These are phyloP conservation scores for Aspergillus panamensis DNA, from an alignment of 495 filamentous ascomycete genomes.

Conservation along the genomic window DNA sequence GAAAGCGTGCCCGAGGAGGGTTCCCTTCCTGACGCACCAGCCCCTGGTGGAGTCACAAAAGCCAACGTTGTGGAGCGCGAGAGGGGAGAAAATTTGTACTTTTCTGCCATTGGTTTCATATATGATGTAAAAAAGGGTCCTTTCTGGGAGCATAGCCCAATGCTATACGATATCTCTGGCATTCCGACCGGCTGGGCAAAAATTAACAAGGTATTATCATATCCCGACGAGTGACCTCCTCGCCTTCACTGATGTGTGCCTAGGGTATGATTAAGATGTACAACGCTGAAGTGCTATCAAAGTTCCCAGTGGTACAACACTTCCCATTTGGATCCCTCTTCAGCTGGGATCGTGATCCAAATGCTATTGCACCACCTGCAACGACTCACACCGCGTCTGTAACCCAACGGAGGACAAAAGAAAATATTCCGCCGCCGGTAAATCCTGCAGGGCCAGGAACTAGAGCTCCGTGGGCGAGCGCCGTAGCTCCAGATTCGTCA, in stretches of 20 bases:
- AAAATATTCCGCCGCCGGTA: conserved; percentile 17
- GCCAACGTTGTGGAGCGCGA: conserved; percentile 61
- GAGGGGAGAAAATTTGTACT: conserved; percentile 81
- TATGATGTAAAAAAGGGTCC: conserved; percentile 96
- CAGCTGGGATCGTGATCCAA: conserved; percentile 72
- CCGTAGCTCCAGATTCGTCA: conserved; percentile 13
- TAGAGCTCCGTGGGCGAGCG: conserved; percentile 50
- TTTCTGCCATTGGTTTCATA: conserved; percentile 97
- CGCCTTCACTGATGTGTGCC: conserved; percentile 3
- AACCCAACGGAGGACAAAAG: conserved; percentile 38
- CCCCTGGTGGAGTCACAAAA: conserved; percentile 66
- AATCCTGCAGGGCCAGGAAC: conserved; percentile 28
- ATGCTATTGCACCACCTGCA: conserved; percentile 43
- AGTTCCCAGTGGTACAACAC: conserved; percentile 69
- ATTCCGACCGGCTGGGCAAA: conserved; percentile 92
- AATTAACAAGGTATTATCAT: conserved; percentile 76
- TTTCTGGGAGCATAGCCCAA: conserved; percentile 98
- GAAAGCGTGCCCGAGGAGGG: conserved; percentile 71
- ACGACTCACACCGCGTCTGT: conserved; percentile 59
- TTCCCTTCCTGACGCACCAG: conserved; percentile 66
- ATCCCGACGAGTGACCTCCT: not conserved
- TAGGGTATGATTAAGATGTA: conserved; percentile 75
- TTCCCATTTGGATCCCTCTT: conserved; percentile 77
- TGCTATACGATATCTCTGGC: conserved; percentile 91
- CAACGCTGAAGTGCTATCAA: conserved; percentile 63